phyloP scores from a whole-genome alignment of 1,139 yeast genomes.

The Tardiomyces blankii region DNA sequence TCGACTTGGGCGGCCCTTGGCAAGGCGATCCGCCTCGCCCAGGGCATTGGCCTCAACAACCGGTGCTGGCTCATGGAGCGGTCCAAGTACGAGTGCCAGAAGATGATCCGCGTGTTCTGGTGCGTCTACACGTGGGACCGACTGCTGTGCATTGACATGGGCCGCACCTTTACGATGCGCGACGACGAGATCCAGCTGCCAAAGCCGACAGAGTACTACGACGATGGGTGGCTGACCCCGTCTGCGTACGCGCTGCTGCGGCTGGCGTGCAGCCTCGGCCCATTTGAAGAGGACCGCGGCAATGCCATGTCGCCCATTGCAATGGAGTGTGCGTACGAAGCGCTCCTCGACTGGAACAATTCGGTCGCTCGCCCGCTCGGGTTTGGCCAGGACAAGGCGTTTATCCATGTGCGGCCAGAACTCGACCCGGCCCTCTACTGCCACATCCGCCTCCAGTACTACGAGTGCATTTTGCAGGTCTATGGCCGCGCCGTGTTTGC shows the following conservation, averaged over 20 bases:
- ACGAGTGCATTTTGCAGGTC: slow-evolving; percentile 5
- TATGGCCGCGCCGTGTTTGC: slow-evolving; percentile 8
- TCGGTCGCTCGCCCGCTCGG: background rate
- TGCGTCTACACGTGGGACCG: slow-evolving; percentile 46
- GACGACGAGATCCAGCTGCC: slow-evolving; percentile 30
- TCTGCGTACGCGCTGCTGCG: slow-evolving; percentile 31
- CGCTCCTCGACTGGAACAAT: background rate
- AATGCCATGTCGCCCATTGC: background rate
- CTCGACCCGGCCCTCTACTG: slow-evolving; percentile 4
- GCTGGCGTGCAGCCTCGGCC: slow-evolving; percentile 14
- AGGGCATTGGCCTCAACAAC: slow-evolving; percentile 44
- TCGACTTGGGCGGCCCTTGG: slow-evolving; percentile 44
- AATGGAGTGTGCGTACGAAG: background rate
- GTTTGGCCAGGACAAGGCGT: background rate
- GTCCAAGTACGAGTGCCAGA: slow-evolving; percentile 38
- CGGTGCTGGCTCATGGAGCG: slow-evolving; percentile 15
- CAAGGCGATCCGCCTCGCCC: slow-evolving; percentile 42
- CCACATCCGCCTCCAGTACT: slow-evolving; percentile 8
- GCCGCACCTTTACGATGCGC: slow-evolving; percentile 36
- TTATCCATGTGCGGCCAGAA: background rate
- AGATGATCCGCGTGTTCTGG: slow-evolving; percentile 49
- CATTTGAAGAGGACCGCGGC: slow-evolving; percentile 13
- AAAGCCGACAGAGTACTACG: slow-evolving; percentile 30
- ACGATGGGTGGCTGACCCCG: slow-evolving; percentile 45
- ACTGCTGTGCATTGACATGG: slow-evolving; percentile 43